These are phyloP conservation scores for Serpula lacrymans DNA, from an alignment of 768 basidiomycete species.

Conservation along the genomic window DNA sequence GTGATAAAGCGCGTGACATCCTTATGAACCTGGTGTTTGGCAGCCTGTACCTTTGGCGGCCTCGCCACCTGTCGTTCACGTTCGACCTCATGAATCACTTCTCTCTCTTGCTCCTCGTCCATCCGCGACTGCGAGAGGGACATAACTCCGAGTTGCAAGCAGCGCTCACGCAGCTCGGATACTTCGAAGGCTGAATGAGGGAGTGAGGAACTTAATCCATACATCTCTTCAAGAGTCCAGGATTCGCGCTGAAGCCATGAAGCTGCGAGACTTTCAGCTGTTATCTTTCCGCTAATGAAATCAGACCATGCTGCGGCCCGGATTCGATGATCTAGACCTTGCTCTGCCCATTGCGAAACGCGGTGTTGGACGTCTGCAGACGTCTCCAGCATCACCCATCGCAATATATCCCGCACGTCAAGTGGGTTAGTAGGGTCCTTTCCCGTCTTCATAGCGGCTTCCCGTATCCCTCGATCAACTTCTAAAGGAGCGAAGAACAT, in stretches of 20 bases:
- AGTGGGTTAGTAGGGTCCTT: not conserved
- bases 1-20: slow-evolving; percentile 22
- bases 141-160: slow-evolving; percentile 14
- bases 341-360: slow-evolving; percentile 40
- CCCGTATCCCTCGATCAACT: slow-evolving; percentile 34
- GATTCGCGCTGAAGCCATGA: slow-evolving; percentile 42
- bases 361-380: slow-evolving; percentile 39
- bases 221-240: slow-evolving; percentile 34
- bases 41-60: slow-evolving; percentile 12
- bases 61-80: slow-evolving; percentile 16
- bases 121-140: slow-evolving; percentile 7
- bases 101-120: slow-evolving; percentile 24
- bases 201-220: slow-evolving; percentile 6
- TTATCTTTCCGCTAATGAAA: slow-evolving; percentile 1
- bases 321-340: slow-evolving; percentile 21
- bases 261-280: slow-evolving; percentile 4
- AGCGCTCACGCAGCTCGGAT: slow-evolving; percentile 12
- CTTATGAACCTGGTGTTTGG: slow-evolving; percentile 17
- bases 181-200: not conserved
- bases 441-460: slow-evolving; percentile 12
- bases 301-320: slow-evolving; percentile 16
- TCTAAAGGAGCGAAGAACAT: slow-evolving; percentile 45
- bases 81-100: slow-evolving; percentile 19
- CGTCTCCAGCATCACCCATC: slow-evolving; percentile 44
- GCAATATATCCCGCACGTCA: slow-evolving; percentile 32